Percentiles rank a stretch among this genome's conserved stretches.
phyloP scores from a whole-genome alignment of 2,329 filamentous ascomycete species.

The Paecilomyces formosus region DNA sequence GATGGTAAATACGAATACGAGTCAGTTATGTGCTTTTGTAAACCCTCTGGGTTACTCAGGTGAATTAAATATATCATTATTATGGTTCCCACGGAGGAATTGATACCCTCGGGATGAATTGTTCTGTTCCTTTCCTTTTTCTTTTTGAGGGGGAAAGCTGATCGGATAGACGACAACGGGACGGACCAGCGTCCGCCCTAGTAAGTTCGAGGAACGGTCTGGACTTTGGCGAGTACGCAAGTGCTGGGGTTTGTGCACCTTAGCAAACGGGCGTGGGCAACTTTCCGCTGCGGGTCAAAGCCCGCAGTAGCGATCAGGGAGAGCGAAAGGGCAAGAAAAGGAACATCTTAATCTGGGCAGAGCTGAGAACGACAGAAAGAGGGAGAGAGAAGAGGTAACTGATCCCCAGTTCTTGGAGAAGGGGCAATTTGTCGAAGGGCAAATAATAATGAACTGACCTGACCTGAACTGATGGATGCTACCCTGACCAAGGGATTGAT shows the following conservation, averaged over 20 bases:
- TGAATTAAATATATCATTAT: too few relatives aligned
- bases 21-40: too few relatives aligned
- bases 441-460: too few relatives aligned
- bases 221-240: background rate
- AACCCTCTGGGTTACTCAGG: too few relatives aligned
- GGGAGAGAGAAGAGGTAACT: too few relatives aligned
- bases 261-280: background rate
- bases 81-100: too few relatives aligned
- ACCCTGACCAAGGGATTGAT: too few relatives aligned
- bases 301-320: background rate
- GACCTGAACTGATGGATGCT: too few relatives aligned
- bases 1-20: too few relatives aligned
- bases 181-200: background rate
- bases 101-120: background rate
- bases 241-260: background rate
- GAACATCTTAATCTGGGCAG: background rate
- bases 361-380: background rate
- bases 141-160: background rate
- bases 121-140: background rate
- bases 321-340: background rate
- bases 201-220: background rate
- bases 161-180: background rate
- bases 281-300: background rate
- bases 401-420: too few relatives aligned
- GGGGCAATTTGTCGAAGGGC: too few relatives aligned